Evolutionary conservation across 257 asterid genomes (phyloP).

Genomic region (Scutellaria barbata): DNA sequence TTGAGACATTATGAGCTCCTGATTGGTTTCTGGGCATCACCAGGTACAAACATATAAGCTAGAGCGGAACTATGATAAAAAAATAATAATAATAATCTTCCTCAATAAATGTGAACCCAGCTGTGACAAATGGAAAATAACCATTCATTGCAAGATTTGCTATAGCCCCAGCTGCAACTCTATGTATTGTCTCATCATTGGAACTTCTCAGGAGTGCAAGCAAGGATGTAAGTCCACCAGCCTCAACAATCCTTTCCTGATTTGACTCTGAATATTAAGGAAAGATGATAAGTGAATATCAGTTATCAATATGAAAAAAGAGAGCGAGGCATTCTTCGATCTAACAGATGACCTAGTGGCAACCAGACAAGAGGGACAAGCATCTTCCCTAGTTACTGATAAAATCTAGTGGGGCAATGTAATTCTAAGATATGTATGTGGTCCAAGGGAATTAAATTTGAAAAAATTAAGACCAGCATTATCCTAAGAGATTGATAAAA

Average conservation of each 20-base stretch:
- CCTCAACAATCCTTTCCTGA: conserved; percentile 82
- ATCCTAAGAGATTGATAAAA: too few relatives aligned
- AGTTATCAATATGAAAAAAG: conserved; percentile 4
- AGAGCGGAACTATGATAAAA: not conserved
- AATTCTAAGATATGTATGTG: too few relatives aligned
- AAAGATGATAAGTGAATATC: conserved; percentile 6
- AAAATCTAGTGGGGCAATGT: too few relatives aligned
- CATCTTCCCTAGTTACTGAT: too few relatives aligned
- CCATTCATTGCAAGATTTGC: conserved; percentile 97
- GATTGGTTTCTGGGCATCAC: conserved; percentile 68
- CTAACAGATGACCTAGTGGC: not conserved
- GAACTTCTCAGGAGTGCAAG: conserved; percentile 70
- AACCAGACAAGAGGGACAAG: not conserved
- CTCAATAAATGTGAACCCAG: not conserved
- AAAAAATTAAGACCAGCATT: too few relatives aligned
- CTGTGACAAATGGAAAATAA: conserved; percentile 38
- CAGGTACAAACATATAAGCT: conserved; percentile 31
- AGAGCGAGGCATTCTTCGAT: not conserved
- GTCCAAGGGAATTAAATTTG: too few relatives aligned
- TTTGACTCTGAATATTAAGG: conserved; percentile 63
- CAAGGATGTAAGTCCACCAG: conserved; percentile 84
- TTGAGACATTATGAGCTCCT: conserved; percentile 80
- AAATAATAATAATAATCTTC: too few relatives aligned
- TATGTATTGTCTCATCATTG: conserved; percentile 70
- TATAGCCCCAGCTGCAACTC: conserved; percentile 94